A percentile compares a stretch with the other conserved stretches of the same genome.
These are phyloP conservation scores for Saccharomycopsis fibuligera DNA, from an alignment of 805 yeast genomes.

Conservation along the genomic window DNA sequence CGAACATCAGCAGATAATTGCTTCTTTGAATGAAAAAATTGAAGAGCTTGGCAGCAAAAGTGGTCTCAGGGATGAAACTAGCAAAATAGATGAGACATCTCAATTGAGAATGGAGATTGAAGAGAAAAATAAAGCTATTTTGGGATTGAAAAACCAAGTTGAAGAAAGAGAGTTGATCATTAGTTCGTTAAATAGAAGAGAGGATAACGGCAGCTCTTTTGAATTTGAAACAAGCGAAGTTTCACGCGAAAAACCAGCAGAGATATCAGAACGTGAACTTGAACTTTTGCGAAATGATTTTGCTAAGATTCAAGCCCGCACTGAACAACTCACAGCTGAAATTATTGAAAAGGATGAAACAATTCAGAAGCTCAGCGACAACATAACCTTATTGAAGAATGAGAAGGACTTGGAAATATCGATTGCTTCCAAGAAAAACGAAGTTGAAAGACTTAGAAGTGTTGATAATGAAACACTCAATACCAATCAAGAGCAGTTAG, in stretches of 20 bases:
- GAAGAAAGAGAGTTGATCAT: slow-evolving; percentile 2
- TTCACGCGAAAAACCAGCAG: background rate
- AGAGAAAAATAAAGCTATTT: background rate
- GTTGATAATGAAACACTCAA: background rate
- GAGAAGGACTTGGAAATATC: background rate
- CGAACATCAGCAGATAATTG: slow-evolving; percentile 4
- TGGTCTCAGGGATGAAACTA: background rate
- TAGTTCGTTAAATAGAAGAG: background rate
- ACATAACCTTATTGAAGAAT: slow-evolving; percentile 12
- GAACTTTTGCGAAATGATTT: slow-evolving; percentile 4
- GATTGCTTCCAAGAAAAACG: slow-evolving; percentile 1
- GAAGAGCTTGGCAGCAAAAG: background rate
- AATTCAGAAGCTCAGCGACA: slow-evolving; percentile 8
- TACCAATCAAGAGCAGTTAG: background rate
- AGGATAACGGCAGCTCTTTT: background rate
- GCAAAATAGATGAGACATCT: background rate
- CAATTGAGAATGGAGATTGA: background rate
- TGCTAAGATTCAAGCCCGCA: background rate
- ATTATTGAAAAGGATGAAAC: slow-evolving; percentile 12
- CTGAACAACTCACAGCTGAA: background rate
- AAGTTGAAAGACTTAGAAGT: background rate
- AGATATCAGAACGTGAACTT: background rate
- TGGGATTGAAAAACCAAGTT: background rate
- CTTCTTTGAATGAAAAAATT: slow-evolving; percentile 1
- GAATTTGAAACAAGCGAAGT: background rate